Conservation (phyloP, 306 rosid species). For the Leucaena leucocephala region DNA sequence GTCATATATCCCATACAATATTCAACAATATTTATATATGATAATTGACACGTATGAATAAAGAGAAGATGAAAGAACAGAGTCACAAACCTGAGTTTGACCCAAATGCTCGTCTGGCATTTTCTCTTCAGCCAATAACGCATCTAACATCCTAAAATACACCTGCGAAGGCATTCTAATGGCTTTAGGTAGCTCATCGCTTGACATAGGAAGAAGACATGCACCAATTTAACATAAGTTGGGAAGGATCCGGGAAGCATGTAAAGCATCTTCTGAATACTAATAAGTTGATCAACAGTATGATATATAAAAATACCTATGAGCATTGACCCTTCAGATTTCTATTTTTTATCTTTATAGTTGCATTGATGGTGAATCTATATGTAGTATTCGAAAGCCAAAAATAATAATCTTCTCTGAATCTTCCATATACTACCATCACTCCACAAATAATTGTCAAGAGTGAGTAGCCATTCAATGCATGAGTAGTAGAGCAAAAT, state of each 20-base stretch:
- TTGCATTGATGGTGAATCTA: constrained; percentile 20
- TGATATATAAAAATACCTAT: neutral
- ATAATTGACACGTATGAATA: constrained; percentile 11
- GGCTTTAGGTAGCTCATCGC: constrained; percentile 29
- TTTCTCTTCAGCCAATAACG: constrained; percentile 75
- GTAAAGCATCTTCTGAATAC: neutral
- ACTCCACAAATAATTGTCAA: constrained; percentile 17
- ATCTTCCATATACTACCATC: neutral
- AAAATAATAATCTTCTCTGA: constrained; percentile 7
- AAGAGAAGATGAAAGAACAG: constrained; percentile 2
- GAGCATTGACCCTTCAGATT: neutral
- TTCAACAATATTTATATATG: constrained; percentile 7
- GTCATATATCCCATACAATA: constrained; percentile 1
- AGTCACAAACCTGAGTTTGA: constrained; percentile 70
- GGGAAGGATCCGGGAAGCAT: constrained; percentile 1
- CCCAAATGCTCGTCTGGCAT: constrained; percentile 60
- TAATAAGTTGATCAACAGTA: neutral
- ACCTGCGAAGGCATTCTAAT: constrained; percentile 55
- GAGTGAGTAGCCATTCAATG: neutral
- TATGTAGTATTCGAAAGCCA: constrained; percentile 10
- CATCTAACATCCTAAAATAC: constrained; percentile 81
- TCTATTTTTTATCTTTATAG: constrained; percentile 2
- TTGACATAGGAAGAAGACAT: constrained; percentile 18
- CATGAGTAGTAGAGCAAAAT: neutral
- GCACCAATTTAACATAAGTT: constrained; percentile 4